Conservation (phyloP, 139 green algal species). For the Picocystis salinarum region DNA sequence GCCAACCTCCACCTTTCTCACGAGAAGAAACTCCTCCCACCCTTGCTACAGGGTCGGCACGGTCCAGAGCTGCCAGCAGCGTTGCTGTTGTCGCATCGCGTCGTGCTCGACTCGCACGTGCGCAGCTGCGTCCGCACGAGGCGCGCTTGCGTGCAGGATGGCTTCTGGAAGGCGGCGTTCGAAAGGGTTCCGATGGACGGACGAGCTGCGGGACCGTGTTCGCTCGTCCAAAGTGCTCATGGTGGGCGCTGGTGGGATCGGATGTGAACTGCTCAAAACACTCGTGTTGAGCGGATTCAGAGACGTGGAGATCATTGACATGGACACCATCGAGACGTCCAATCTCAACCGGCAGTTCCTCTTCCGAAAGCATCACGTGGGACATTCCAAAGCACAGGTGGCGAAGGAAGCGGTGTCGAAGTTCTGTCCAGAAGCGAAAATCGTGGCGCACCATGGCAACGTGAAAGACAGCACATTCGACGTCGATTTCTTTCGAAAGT, state of each 20-base stretch:
- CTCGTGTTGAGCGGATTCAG: constrained; percentile 19
- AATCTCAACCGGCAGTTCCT: constrained; percentile 99
- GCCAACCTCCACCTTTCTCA: too few relatives aligned
- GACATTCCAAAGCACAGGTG: constrained; percentile 73
- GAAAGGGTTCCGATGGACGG: too few relatives aligned
- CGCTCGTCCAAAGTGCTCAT: constrained; percentile 70
- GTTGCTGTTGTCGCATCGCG: too few relatives aligned
- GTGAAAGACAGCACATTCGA: constrained; percentile 56
- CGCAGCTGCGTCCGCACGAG: too few relatives aligned
- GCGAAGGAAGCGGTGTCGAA: constrained; percentile 51
- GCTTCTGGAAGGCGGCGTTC: too few relatives aligned
- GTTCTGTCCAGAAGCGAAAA: constrained; percentile 34
- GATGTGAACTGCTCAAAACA: constrained; percentile 96
- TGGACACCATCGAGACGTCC: constrained; percentile 96
- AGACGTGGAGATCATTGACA: constrained; percentile 43
- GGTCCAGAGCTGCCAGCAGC: too few relatives aligned
- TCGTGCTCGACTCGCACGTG: too few relatives aligned
- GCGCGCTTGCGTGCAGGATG: too few relatives aligned
- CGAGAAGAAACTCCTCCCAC: too few relatives aligned
- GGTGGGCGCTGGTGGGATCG: constrained; percentile 91
- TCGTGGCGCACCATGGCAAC: constrained; percentile 60
- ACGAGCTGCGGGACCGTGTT: too few relatives aligned
- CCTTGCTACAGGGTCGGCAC: too few relatives aligned
- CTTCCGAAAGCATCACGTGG: constrained; percentile 85
- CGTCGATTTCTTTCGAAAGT: constrained; percentile 70